A percentile compares a stretch with the other conserved stretches of the same genome.
Evolutionary conservation across 768 basidiomycete species (phyloP).

Genomic region (Amanita pallidorosea): DNA sequence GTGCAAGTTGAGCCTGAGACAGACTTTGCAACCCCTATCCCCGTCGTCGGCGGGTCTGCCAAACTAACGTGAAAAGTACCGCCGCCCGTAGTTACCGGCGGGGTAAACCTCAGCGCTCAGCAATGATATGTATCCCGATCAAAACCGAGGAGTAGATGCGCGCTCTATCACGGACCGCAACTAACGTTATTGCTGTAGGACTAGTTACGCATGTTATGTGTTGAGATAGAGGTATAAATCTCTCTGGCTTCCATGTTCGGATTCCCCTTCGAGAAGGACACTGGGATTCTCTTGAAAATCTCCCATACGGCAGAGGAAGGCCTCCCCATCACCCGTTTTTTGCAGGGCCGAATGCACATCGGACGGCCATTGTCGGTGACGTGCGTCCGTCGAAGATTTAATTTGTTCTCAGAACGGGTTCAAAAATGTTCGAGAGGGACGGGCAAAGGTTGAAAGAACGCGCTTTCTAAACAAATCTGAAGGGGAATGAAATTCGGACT

Average conservation of each 20-base stretch:
- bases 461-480: constrained; percentile 19
- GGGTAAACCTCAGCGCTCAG: constrained; percentile 55
- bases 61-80: background rate
- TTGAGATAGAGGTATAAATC: constrained; percentile 14
- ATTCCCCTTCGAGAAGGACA: constrained; percentile 36
- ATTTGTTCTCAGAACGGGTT: constrained; percentile 55
- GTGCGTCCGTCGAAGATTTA: background rate
- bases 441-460: constrained; percentile 50
- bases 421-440: constrained; percentile 87
- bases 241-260: constrained; percentile 45
- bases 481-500: constrained; percentile 72
- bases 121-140: constrained; percentile 69
- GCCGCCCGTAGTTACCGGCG: constrained; percentile 55
- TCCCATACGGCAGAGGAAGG: constrained; percentile 32
- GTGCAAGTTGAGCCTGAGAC: too few species aligned
- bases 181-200: constrained; percentile 24
- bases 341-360: constrained; percentile 66
- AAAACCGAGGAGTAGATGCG: constrained; percentile 26
- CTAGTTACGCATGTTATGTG: constrained; percentile 59
- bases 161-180: background rate
- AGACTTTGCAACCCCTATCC: too few species aligned
- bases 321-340: constrained; percentile 66
- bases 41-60: constrained; percentile 56
- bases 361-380: constrained; percentile 76
- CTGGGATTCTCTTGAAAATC: too few species aligned